Conservation (phyloP, 2,329 filamentous ascomycete species). For the Aspergillus quadricinctus region DNA sequence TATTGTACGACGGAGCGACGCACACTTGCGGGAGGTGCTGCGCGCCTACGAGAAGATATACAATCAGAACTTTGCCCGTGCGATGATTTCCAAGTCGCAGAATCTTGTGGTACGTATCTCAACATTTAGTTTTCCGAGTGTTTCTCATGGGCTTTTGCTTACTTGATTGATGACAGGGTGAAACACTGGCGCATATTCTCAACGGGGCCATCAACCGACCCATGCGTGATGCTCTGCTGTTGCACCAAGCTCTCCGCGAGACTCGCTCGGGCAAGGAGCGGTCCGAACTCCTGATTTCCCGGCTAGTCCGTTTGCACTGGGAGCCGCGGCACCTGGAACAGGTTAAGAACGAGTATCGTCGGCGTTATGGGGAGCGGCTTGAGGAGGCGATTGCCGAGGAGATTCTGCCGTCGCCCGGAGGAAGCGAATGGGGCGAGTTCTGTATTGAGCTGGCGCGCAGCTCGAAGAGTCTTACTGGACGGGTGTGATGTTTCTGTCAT, state of each 20-base stretch:
- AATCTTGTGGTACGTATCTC: slow-evolving; percentile 77
- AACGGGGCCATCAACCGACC: slow-evolving; percentile 96
- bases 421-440: slow-evolving; percentile 67
- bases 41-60: slow-evolving; percentile 70
- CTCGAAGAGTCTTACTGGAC: slow-evolving; percentile 20
- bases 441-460: slow-evolving; percentile 58
- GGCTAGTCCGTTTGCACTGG: slow-evolving; percentile 89
- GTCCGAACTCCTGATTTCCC: slow-evolving; percentile 80
- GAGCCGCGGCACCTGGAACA: slow-evolving; percentile 74
- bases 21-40: slow-evolving; percentile 76
- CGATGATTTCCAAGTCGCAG: slow-evolving; percentile 80
- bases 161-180: slow-evolving; percentile 59
- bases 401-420: slow-evolving; percentile 53
- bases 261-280: slow-evolving; percentile 68
- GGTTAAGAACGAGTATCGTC: slow-evolving; percentile 74
- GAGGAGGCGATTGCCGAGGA: slow-evolving; percentile 75
- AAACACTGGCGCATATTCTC: slow-evolving; percentile 89
- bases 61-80: slow-evolving; percentile 76
- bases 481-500: neutral
- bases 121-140: neutral
- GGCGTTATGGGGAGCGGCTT: slow-evolving; percentile 70
- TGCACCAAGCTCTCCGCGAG: slow-evolving; percentile 82
- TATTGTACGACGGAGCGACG: slow-evolving; percentile 73
- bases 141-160: neutral
- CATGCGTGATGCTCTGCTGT: slow-evolving; percentile 82